phyloP scores from a whole-genome alignment of 1,139 yeast species.

The Taphrina flavorubra region DNA sequence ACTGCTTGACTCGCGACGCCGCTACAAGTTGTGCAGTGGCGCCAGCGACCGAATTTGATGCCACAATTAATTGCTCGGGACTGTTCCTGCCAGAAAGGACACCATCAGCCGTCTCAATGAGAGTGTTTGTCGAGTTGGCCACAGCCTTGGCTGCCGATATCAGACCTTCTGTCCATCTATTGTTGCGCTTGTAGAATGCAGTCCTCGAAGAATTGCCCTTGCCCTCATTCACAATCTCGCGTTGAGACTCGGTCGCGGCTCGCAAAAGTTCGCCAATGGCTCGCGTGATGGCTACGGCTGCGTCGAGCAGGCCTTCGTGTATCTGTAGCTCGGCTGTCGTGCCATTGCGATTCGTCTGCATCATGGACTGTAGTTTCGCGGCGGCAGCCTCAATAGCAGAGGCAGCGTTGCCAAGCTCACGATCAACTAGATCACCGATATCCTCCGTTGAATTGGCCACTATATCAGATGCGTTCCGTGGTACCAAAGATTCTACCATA shows the following conservation, averaged over 20 bases:
- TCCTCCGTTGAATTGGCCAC: slow-evolving; percentile 56
- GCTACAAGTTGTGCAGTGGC: slow-evolving; percentile 93
- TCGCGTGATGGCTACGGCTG: slow-evolving; percentile 81
- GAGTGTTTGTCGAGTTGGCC: slow-evolving; percentile 78
- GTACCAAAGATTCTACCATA: slow-evolving; percentile 65
- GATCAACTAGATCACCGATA: slow-evolving; percentile 71
- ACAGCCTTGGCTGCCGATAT: slow-evolving; percentile 90
- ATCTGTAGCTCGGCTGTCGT: slow-evolving; percentile 70
- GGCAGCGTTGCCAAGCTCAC: slow-evolving; percentile 75
- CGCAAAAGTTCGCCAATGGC: slow-evolving; percentile 74
- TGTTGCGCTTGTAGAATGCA: slow-evolving; percentile 84
- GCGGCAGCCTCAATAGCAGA: slow-evolving; percentile 71
- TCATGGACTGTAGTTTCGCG: slow-evolving; percentile 61
- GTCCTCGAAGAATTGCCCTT: slow-evolving; percentile 70
- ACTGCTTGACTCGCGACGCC: slow-evolving; percentile 86
- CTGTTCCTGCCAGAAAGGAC: slow-evolving; percentile 67
- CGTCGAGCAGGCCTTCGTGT: slow-evolving; percentile 75
- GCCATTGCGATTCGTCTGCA: slow-evolving; percentile 59
- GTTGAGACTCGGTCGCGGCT: slow-evolving; percentile 82
- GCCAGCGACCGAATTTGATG: slow-evolving; percentile 90
- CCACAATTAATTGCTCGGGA: slow-evolving; percentile 85
- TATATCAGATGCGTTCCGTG: slow-evolving; percentile 51
- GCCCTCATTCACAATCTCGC: slow-evolving; percentile 78
- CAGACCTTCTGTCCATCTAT: slow-evolving; percentile 93
- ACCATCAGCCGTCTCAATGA: slow-evolving; percentile 86